Evolutionary conservation across 164 flowering plant genomes (phyloP), one percentile per base, ranked within the genome.

Genomic region (Paratinospora sagittata): DNA sequence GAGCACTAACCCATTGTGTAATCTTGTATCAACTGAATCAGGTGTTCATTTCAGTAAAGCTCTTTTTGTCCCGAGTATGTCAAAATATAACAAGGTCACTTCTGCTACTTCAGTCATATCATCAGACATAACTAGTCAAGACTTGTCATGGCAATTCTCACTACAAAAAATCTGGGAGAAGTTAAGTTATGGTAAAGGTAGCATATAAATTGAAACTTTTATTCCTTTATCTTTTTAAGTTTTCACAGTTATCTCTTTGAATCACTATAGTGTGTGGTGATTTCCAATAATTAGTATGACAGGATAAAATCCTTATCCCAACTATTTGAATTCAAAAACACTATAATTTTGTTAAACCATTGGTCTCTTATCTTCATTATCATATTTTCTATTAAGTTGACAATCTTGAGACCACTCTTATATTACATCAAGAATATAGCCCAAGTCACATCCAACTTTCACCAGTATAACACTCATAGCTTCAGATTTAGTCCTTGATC

Each of bases 101-200:
- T 92, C 96, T 60, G 89, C 77, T 49, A 49, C 82, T 61, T 80
- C 91, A 12, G 66, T 73, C 55, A 75, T 82, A 72, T 80, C 91
- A 47, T 62, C 76, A 45, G 80, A 79, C 73, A 55, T 61, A 27
- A 61, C 68, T 67, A 47, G 70, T 23, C 85, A 67, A 79, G 92
- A 90, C 75, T 76, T 93, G 73, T 78, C 95, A 16, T 93, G 98
- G 98, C 98, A 90, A 76, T 82, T 78, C 67, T 78, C 76, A 52
- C 85, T 93, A 66, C 98, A 90, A 74, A 84, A 84, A 71, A 79
- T 85, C 45, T 93, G 98, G 98, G 93, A 90, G 82, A 87, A 83
- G 81, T 76, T 86, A 21, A 75, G 80, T 45, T 87, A 82, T 72
- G 87, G 90, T 33, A 85, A 79, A 78, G 96, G 93, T 89, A 76